Base-by-base conservation (phyloP, 2,329 filamentous ascomycete species). In the Epicoccum nigrum region DNA sequence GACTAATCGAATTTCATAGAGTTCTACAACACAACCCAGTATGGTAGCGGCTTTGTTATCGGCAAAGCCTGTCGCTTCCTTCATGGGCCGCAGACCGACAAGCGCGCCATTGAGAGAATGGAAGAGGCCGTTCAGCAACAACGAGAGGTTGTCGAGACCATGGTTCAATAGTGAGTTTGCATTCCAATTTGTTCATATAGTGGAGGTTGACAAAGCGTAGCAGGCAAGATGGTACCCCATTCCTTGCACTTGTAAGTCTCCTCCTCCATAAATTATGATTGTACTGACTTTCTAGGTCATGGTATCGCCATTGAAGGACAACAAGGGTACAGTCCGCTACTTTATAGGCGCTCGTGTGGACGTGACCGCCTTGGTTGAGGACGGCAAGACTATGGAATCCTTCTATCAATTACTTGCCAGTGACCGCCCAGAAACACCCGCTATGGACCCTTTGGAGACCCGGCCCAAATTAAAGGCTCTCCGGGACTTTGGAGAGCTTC, bases 51-150 rank as follows among this genome's bases (percentile, higher is more conserved):
- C 40, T 89, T 90, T 64, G 81, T 84, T 2, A 80, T 91, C n/a
- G 88, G 88, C 0, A 83, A 86, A 20, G 90, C 91, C 58, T 91
- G 88, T 62, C 83, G 88, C 7, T 90, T 91, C 62, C 79, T 92
- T 1, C 88, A 91, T 68, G 88, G 89, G 0, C 87, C 87, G 0
- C 83, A 82, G 60, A 89, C 88, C 5, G 85, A 86, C 54, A 78
- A 76, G 0, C 78, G 81, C 50, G 86, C 86, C 34, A 77, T 88
- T 0, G 73, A 77, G 42, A 78, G 88, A 43, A 76, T 92, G 12
- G 77, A 81, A 19, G 81, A 86, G 39, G 84, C 84, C 12, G 71
- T 88, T 3, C 71, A 78, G 5, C 80, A 77, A 0, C 85, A 86
- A 12, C 77, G 83, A 58, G 88, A 91, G 62, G 82, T 87, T 54